These are phyloP conservation scores for Phlegmacium glaucopus DNA, from an alignment of 768 basidiomycete genomes.

Conservation along the genomic window DNA sequence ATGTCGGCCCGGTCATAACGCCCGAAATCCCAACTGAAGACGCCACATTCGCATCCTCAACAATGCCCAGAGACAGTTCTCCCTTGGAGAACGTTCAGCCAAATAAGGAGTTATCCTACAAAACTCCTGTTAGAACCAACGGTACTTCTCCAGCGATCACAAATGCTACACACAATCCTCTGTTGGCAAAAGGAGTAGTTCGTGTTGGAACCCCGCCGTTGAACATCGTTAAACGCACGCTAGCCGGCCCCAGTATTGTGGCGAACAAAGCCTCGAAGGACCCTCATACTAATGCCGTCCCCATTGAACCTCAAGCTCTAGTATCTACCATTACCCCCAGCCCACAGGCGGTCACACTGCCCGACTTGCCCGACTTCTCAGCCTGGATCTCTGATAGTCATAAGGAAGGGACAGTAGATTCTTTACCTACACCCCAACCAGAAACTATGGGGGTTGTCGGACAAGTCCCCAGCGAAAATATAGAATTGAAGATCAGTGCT, in stretches of 20 bases:
- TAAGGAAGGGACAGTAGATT: too few species aligned
- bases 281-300: background rate
- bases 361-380: too few species aligned
- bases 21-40: too few species aligned
- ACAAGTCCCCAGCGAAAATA: too few species aligned
- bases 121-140: background rate
- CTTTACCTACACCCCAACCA: too few species aligned
- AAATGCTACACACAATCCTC: background rate
- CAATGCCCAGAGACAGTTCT: background rate
- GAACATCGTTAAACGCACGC: background rate
- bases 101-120: background rate
- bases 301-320: background rate
- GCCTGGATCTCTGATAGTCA: too few species aligned
- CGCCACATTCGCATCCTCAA: slow-evolving; percentile 8
- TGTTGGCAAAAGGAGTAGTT: background rate
- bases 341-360: too few species aligned
- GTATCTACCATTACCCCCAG: too few species aligned
- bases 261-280: background rate
- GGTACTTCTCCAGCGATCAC: background rate
- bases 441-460: too few species aligned
- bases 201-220: background rate
- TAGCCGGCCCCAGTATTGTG: background rate
- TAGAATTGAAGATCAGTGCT: too few species aligned
- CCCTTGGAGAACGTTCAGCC: background rate
- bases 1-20: background rate